Evolutionary conservation across 2,329 filamentous ascomycete species (phyloP), one percentile per base, ranked within the genome.

Genomic region (Onygenales sp.): DNA sequence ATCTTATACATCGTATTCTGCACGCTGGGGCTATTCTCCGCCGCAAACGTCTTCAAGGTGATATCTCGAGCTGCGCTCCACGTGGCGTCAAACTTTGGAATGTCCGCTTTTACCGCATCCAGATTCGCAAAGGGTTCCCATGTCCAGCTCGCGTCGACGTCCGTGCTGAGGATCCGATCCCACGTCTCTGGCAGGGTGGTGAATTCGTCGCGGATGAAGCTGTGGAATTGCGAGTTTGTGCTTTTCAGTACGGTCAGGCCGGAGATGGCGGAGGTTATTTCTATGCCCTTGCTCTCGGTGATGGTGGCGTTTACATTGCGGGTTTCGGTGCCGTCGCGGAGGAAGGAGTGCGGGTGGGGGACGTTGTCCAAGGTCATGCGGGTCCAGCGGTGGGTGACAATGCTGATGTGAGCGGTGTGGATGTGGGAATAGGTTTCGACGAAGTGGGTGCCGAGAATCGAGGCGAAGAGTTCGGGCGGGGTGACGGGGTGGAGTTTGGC

Each of bases 1-100:
- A 98, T 98, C 78, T 96, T 94, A 78, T 96, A 98, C 93, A 98
- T 97, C 57, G 92, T 97, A 63, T 85, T 85, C 75, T 98, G 93
- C 27, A 98, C 93, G 63, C 89, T 95, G 46, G 93, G 88, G 64
- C 89, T 95, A 66, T 90, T 79, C 66, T 98, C 91, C 66, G 85
- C 82, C 43, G 93, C 92, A 65, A 98, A 98, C 0, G 84, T 87
- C 74, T 87, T 87, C 69, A 96, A 78, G n/a, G 91, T 96, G 68
- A 94, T 93, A 51, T 78, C 76, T 57, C 89, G 80, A n/a, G 89
- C 89, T 52, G 79, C 78, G 59, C 84, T 77, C 80, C 85, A 96
- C 17, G 91, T 88, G 57, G 77, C 73, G 68, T 96, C 85, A 68
- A 97, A 98, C 61, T 81, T 79, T 53, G 78, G 72, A 3, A 79